Evolutionary conservation across 768 basidiomycete species (phyloP), one percentile per base, ranked within the genome.

Genomic region (Boletus fagicola): DNA sequence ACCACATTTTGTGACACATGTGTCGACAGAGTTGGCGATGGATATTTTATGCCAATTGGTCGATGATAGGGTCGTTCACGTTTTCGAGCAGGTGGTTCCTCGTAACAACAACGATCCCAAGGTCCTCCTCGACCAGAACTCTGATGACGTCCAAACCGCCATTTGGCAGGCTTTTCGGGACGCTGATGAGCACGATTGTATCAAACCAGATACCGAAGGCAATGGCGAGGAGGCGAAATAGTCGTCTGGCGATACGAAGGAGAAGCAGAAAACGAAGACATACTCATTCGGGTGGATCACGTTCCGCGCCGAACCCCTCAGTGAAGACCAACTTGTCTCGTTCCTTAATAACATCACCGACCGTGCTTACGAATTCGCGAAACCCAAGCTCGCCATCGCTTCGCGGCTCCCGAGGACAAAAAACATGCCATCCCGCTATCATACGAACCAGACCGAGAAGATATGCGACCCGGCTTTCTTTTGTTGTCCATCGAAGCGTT

Each of bases 391-490:
- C 26, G 3, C 10, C 45, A 30, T 28, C 28, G 18, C 15, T 47
- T 48, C 20, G 48, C 33, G 0, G 13, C 33, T 9, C 33, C 20
- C 1, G n/a, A 22, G 22, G 15, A 49, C 48, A 35, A 22, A 24
- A 0, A 31, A 0, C 33, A 35, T 16, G 31, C 31, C 16, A 16
- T 56, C 2, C 53, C 53, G 5, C 53, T 64, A 15, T 49, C 55
- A 4, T 62, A 57, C 4, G 57, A 54, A 18, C 18, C 45, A 4
- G 53, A 59, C 38, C 38, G 51, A 7, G 47, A 53, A 18, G 47
- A 51, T 18, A 47, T 62, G 36, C 46, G 51, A 10, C 61, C 58
- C 8, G 58, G 56, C 47, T 56, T 62, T 33, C 9, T 59, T 28
- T 15, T 65, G 36, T 46, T 65, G 18, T 62, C 59, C 1, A 33